Evolutionary conservation across 495 filamentous ascomycete genomes (phyloP).

Genomic region (Penicillium herquei): DNA sequence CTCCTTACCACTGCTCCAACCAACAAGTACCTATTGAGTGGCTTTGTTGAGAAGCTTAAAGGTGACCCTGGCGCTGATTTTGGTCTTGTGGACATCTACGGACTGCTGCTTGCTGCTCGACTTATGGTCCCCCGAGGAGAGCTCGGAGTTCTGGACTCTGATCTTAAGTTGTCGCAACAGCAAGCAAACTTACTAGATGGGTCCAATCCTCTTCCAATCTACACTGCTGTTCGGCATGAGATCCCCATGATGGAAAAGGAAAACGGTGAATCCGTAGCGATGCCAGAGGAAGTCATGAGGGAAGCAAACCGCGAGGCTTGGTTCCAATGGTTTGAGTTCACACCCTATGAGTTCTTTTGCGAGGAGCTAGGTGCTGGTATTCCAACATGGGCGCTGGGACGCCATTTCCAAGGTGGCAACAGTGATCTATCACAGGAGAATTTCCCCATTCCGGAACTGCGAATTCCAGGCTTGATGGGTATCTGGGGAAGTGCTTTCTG

Average conservation of each 20-base stretch:
- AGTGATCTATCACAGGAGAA: conserved; percentile 56
- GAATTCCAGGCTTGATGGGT: conserved; percentile 78
- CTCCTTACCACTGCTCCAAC: conserved; percentile 79
- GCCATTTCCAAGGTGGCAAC: conserved; percentile 71
- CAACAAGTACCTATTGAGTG: conserved; percentile 86
- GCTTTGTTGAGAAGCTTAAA: conserved; percentile 84
- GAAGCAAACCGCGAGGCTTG: conserved; percentile 73
- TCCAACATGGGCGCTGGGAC: conserved; percentile 88
- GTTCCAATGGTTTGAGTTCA: conserved; percentile 99
- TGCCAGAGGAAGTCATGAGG: conserved; percentile 52
- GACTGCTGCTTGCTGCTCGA: conserved; percentile 76
- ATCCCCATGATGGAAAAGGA: conserved; percentile 62
- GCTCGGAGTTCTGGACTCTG: conserved; percentile 65
- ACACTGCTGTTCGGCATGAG: conserved; percentile 91
- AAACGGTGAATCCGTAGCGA: conserved; percentile 24
- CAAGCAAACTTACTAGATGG: conserved; percentile 68
- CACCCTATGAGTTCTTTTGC: conserved; percentile 94
- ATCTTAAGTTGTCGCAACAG: conserved; percentile 90
- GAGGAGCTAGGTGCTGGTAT: conserved; percentile 90
- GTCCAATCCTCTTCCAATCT: conserved; percentile 85
- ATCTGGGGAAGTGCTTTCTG: conserved; percentile 97
- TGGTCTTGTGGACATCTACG: conserved; percentile 90
- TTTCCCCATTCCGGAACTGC: conserved; percentile 72
- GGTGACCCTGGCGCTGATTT: conserved; percentile 78
- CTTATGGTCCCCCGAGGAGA: conserved; percentile 84